These are phyloP conservation scores for Neurospora sp. DNA, from an alignment of 495 filamentous ascomycete species.

Conservation along the genomic window DNA sequence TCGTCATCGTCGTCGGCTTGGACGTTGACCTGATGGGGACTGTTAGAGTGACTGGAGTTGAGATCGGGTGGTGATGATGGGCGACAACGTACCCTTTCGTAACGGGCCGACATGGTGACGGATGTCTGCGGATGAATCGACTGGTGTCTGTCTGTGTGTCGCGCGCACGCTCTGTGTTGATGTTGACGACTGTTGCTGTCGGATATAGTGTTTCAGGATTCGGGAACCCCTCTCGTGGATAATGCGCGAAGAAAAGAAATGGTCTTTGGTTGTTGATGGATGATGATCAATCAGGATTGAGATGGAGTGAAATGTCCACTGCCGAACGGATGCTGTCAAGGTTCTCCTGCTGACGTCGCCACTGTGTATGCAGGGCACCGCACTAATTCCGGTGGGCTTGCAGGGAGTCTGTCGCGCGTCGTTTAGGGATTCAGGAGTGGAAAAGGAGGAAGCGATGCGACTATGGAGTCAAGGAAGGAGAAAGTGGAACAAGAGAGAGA, in stretches of 20 bases:
- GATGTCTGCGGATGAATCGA: neutral
- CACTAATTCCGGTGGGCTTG: neutral
- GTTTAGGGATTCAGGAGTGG: neutral
- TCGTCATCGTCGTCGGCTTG: slow-evolving; percentile 37
- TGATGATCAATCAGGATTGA: neutral
- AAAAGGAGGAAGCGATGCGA: neutral
- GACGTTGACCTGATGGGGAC: slow-evolving; percentile 30
- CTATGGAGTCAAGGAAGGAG: neutral
- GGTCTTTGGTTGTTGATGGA: slow-evolving; percentile 6
- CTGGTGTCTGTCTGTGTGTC: neutral
- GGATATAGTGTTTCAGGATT: neutral
- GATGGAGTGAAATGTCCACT: neutral
- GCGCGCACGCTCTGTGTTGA: neutral
- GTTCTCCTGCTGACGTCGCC: neutral
- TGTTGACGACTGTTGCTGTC: neutral
- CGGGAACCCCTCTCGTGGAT: neutral
- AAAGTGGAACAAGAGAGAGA: neutral
- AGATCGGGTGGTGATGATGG: neutral
- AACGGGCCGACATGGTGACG: slow-evolving; percentile 68
- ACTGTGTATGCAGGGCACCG: neutral
- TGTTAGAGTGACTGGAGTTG: neutral
- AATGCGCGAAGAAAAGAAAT: slow-evolving; percentile 5
- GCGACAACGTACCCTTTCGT: slow-evolving; percentile 63
- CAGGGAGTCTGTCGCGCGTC: neutral
- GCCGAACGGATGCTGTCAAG: neutral